These are phyloP conservation scores for Coelastrella sp. DNA, from an alignment of 139 green algal genomes.

Conservation along the genomic window DNA sequence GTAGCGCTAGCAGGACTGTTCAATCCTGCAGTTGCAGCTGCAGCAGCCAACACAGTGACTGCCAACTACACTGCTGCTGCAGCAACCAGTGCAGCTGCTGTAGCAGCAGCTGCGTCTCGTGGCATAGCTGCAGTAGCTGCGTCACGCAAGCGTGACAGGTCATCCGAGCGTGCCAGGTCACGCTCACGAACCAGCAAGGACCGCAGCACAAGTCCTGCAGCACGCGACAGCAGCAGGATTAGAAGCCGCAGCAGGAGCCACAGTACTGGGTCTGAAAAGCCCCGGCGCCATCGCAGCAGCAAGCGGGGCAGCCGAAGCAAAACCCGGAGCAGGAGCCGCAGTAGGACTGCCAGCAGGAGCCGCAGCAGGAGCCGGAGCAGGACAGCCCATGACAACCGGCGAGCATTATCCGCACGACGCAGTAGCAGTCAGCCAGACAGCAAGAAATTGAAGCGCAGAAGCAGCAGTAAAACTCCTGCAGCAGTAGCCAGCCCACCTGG, in stretches of 20 bases:
- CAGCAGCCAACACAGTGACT: not conserved
- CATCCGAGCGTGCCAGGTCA: not conserved
- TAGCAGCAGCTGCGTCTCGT: not conserved
- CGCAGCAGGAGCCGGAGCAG: constrained; percentile 14
- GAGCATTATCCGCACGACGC: not conserved
- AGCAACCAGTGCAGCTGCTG: constrained; percentile 14
- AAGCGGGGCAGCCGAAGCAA: constrained; percentile 12
- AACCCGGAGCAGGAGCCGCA: constrained; percentile 13
- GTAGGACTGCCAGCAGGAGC: too few species aligned
- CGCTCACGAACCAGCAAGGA: not conserved
- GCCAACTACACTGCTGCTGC: not conserved
- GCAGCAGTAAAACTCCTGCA: constrained; percentile 18
- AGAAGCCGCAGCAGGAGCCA: constrained; percentile 11
- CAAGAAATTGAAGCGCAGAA: not conserved
- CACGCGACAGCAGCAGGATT: constrained; percentile 1
- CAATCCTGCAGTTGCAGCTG: constrained; percentile 24
- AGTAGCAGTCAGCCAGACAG: constrained; percentile 15
- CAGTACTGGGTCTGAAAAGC: not conserved
- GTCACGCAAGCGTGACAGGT: constrained; percentile 18
- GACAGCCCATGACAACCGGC: not conserved
- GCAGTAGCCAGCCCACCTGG: not conserved
- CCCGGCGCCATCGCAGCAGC: constrained; percentile 10
- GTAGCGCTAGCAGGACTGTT: not conserved
- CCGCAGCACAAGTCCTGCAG: not conserved
- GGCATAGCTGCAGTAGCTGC: not conserved